Evolutionary conservation across 2,329 filamentous ascomycete species (phyloP).

Genomic region (Scedosporium dehoogii): DNA sequence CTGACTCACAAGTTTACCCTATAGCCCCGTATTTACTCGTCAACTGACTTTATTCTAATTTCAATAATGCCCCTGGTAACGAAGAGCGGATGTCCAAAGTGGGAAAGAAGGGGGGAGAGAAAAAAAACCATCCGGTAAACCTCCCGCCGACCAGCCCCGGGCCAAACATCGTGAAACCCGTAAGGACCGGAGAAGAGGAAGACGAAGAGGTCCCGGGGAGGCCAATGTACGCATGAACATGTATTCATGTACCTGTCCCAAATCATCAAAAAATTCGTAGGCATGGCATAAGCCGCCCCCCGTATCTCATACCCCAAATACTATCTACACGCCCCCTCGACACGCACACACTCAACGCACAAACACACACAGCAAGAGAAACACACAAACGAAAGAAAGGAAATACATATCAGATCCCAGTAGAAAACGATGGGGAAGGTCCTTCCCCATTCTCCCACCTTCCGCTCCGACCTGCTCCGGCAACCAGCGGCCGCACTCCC

Average conservation of each 20-base stretch:
- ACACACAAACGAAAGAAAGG: not conserved
- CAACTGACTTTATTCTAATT: too few relatives aligned
- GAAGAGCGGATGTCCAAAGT: not conserved
- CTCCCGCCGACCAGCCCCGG: not conserved
- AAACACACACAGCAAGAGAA: not conserved
- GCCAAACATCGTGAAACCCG: slow-evolving; percentile 2
- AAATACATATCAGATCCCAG: not conserved
- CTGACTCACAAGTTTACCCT: not conserved
- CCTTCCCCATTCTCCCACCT: not conserved
- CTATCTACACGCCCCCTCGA: not conserved
- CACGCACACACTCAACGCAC: not conserved
- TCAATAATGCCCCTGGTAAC: too few relatives aligned
- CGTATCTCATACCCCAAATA: not conserved
- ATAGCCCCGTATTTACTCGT: too few relatives aligned
- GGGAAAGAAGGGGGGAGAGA: not conserved
- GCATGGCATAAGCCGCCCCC: not conserved
- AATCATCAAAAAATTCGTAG: not conserved
- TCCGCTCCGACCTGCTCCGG: slow-evolving; percentile 6
- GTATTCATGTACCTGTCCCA: not conserved
- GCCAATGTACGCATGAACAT: not conserved
- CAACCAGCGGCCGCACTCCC: not conserved
- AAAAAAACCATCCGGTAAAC: not conserved
- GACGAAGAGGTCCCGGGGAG: not conserved
- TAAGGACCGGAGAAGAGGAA: not conserved
- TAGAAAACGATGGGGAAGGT: not conserved